These are phyloP conservation scores for Bonia amplexicaulis DNA, from an alignment of 176 grass and related monocot species.

Conservation along the genomic window DNA sequence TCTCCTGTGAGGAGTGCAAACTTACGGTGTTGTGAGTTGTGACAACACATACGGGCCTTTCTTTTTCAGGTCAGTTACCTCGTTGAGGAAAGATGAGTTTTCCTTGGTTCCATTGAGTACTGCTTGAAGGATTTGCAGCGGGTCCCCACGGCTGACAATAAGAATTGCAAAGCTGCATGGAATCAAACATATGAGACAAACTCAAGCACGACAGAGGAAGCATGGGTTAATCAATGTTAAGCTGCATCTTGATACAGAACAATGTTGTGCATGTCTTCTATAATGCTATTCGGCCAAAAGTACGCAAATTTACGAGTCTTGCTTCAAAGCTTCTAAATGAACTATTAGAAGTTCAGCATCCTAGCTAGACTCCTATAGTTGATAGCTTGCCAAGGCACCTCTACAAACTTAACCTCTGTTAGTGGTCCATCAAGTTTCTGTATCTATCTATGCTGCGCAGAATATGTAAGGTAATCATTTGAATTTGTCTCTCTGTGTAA, in stretches of 20 bases:
- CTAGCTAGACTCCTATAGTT: not conserved
- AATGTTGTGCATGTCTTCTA: not conserved
- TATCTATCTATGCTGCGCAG: no score
- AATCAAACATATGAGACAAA: not conserved
- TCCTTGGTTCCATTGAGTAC: slow-evolving; percentile 52
- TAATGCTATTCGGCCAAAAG: not conserved
- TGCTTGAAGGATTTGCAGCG: slow-evolving; percentile 84
- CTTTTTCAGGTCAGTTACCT: slow-evolving; percentile 27
- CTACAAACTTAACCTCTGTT: no score
- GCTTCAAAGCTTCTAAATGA: not conserved
- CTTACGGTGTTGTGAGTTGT: slow-evolving; percentile 57
- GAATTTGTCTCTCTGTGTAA: no score
- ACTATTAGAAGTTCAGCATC: not conserved
- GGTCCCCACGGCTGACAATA: slow-evolving; percentile 83
- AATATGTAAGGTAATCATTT: no score
- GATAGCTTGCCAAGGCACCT: not conserved
- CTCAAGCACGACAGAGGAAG: not conserved
- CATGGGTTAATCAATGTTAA: not conserved
- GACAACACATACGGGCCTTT: slow-evolving; percentile 32
- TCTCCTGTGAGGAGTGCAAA: slow-evolving; percentile 67
- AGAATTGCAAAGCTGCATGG: slow-evolving; percentile 50
- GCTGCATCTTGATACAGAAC: not conserved
- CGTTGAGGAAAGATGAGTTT: slow-evolving; percentile 23
- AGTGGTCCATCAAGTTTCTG: no score
- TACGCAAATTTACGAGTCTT: not conserved